Conservation (phyloP, 805 yeast species). For the Cyberlindnera maclurae region DNA sequence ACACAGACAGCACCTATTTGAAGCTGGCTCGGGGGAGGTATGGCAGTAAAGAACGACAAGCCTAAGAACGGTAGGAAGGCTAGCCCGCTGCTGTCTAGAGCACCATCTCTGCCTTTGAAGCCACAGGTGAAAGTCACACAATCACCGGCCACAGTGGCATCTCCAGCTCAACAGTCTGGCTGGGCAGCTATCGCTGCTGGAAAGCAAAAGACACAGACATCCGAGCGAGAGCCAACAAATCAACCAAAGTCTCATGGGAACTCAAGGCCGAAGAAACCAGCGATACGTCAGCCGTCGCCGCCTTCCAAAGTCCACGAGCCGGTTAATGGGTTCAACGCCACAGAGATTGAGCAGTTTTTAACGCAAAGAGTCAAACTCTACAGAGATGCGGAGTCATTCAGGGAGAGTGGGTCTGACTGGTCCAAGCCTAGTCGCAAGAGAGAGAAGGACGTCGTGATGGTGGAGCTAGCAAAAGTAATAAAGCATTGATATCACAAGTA, state of each 20-base stretch:
- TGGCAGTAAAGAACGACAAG: too few relatives aligned
- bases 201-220: conserved; percentile 1
- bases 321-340: conserved; percentile 11
- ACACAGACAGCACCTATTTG: too few relatives aligned
- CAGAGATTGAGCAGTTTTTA: conserved; percentile 5
- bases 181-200: conserved; percentile 19
- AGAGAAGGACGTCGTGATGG: conserved; percentile 11
- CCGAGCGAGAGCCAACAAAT: neutral
- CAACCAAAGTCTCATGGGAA: neutral
- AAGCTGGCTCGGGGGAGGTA: too few relatives aligned
- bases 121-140: conserved; percentile 2
- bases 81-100: neutral
- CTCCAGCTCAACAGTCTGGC: conserved; percentile 4
- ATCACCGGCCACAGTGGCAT: neutral
- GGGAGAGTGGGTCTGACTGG: conserved; percentile 11
- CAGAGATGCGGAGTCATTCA: conserved; percentile 1
- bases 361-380: conserved; percentile 2
- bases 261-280: neutral
- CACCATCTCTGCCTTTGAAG: conserved; percentile 6
- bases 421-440: conserved; percentile 4
- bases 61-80: too few relatives aligned
- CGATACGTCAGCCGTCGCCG: neutral
- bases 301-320: too few relatives aligned
- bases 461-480: conserved; percentile 7
- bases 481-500: neutral